Conservation (phyloP, 2,329 filamentous ascomycete genomes). For the Sclerotinia minor region DNA sequence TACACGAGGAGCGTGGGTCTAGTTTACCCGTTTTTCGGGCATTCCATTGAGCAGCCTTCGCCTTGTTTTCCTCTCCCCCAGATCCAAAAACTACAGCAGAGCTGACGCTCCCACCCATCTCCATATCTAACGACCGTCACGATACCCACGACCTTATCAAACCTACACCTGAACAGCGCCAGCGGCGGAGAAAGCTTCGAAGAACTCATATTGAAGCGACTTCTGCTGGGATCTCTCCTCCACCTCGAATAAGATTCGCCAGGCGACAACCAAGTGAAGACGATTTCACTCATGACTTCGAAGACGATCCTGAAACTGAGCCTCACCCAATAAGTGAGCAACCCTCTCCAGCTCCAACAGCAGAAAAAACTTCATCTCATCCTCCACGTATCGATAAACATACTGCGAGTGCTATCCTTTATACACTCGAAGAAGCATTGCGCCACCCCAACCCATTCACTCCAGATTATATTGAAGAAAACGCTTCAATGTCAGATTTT, state of each 20-base stretch:
- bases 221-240: slow-evolving; percentile 40
- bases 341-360: slow-evolving; percentile 6
- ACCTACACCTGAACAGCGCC: slow-evolving; percentile 38
- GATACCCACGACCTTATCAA: slow-evolving; percentile 41
- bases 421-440: slow-evolving; percentile 86
- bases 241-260: slow-evolving; percentile 35
- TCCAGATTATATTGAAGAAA: slow-evolving; percentile 80
- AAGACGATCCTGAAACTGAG: slow-evolving; percentile 37
- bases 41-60: slow-evolving; percentile 31
- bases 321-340: slow-evolving; percentile 31
- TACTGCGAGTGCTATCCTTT: slow-evolving; percentile 88
- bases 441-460: slow-evolving; percentile 82
- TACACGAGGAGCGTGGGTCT: not conserved
- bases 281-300: slow-evolving; percentile 36
- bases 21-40: slow-evolving; percentile 27
- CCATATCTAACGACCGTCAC: slow-evolving; percentile 42
- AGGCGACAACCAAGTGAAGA: slow-evolving; percentile 30
- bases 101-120: slow-evolving; percentile 39
- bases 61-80: slow-evolving; percentile 37
- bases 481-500: slow-evolving; percentile 89
- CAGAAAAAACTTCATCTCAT: slow-evolving; percentile 42
- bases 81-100: slow-evolving; percentile 31
- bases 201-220: slow-evolving; percentile 41
- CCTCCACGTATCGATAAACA: slow-evolving; percentile 72
- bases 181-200: slow-evolving; percentile 37